Evolutionary conservation across 1,139 yeast species (phyloP).

Genomic region (Yamadazyma aaseri): DNA sequence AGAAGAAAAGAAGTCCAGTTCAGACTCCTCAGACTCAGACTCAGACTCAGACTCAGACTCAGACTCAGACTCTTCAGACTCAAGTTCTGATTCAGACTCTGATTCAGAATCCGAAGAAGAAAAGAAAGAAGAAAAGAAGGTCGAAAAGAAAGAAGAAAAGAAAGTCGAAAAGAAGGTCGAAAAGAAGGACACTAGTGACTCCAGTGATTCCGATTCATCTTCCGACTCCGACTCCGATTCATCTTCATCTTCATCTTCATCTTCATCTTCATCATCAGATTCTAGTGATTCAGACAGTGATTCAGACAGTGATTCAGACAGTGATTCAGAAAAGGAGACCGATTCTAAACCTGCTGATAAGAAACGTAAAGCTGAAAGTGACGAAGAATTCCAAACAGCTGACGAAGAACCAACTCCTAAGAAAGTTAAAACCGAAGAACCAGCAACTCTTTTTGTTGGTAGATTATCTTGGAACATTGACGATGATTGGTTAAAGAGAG

Average conservation of each 20-base stretch:
- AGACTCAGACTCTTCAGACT: constrained; percentile 15
- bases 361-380: constrained; percentile 37
- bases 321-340: constrained; percentile 31
- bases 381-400: constrained; percentile 24
- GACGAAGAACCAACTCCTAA: constrained; percentile 35
- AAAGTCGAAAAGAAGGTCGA: constrained; percentile 21
- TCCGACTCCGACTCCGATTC: constrained; percentile 16
- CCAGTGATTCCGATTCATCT: constrained; percentile 16
- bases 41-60: constrained; percentile 16
- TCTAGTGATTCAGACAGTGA: constrained; percentile 16
- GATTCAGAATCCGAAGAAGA: constrained; percentile 27
- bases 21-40: constrained; percentile 21
- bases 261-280: constrained; percentile 12
- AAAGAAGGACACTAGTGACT: constrained; percentile 4
- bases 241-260: constrained; percentile 10
- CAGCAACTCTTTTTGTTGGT: constrained; percentile 92
- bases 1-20: constrained; percentile 22
- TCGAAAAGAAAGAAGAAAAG: constrained; percentile 12
- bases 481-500: constrained; percentile 87
- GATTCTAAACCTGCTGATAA: constrained; percentile 21
- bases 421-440: constrained; percentile 49
- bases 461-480: constrained; percentile 97
- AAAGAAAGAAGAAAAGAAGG: constrained; percentile 26
- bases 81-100: constrained; percentile 13
- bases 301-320: constrained; percentile 27